phyloP scores from a whole-genome alignment of 176 grass and related monocot species.

The Saccharum spontaneum region DNA sequence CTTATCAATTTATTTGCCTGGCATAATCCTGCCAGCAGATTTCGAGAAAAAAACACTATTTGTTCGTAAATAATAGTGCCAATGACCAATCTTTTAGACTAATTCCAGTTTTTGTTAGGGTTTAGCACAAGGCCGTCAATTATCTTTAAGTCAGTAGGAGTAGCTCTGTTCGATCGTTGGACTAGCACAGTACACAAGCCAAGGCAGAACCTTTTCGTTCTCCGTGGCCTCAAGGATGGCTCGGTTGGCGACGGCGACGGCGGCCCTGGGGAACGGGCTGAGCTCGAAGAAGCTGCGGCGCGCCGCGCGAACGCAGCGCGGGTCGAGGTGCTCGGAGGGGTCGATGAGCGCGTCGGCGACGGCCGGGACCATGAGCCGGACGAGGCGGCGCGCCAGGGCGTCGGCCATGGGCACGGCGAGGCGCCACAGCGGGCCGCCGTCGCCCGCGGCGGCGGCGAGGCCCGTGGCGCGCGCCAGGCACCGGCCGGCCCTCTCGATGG shows the following conservation, averaged over 20 bases:
- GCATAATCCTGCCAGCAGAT: too few relatives aligned
- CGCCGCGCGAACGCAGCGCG: not conserved
- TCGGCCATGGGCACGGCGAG: constrained; percentile 29
- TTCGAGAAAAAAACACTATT: too few relatives aligned
- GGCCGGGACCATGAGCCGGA: constrained; percentile 27
- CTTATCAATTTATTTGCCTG: too few relatives aligned
- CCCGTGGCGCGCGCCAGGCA: constrained; percentile 34
- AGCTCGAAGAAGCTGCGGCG: constrained; percentile 42
- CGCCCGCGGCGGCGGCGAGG: not conserved
- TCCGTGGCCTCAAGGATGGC: constrained; percentile 58
- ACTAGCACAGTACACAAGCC: not conserved
- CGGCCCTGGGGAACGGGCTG: constrained; percentile 41
- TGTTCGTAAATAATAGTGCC: too few relatives aligned
- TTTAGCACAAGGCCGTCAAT: not conserved
- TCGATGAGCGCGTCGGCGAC: constrained; percentile 36
- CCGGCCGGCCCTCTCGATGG: constrained; percentile 1
- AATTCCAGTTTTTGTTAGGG: not conserved
- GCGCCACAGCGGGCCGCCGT: constrained; percentile 22
- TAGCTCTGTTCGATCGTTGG: not conserved
- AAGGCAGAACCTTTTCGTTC: constrained; percentile 11
- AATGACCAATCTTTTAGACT: too few relatives aligned
- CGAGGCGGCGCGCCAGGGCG: constrained; percentile 17
- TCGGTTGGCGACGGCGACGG: constrained; percentile 27
- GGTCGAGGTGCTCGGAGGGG: not conserved
- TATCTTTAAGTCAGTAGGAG: not conserved